Base-by-base conservation (phyloP, 345 rosid genomes). In the Citrus glauca region DNA sequence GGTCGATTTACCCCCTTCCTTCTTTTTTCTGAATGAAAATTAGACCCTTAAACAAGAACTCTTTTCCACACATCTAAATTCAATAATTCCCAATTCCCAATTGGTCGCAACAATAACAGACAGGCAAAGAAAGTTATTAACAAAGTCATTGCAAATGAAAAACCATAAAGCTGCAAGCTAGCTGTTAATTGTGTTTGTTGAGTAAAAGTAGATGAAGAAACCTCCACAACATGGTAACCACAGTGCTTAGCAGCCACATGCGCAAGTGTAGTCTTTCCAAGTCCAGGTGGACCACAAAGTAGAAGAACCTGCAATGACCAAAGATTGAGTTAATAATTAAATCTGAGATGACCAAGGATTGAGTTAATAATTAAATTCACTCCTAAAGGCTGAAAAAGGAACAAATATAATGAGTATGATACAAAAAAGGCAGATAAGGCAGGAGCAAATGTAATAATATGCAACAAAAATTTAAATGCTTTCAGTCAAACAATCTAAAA, bases 201-300 rank as follows among this genome's bases (percentile, higher is more conserved):
- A 79, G 75, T 76, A 85, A 81, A 64, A 77, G 75, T 25, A 56
- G 69, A n/a, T 16, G 35, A 79, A 71, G 83, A 76, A 79, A 96
- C 99, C 99, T 96, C 99, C 80, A 96, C 95, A 59, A 89, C 97
- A 40, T 88, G 92, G 80, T 94, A 96, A 80, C 99, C 99, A 83
- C 99, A 96, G 84, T 96, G 99, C 85, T 94, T 89, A 60, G 99
- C 98, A 86, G 97, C 97, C 70, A 94, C 90, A 82, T 94, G 98
- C 57, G 98, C 99, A 82, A 96, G 97, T 19, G 99, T 96, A 76
- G 99, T 96, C 91, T 96, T 96, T 73, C 99, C 99, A 85, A 96
- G 99, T 75, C 99, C 99, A 28, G 98, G 99, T 72, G 99, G 91
- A 69, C 99, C 98, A 82, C 99, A 94, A 66, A 94, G 98, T 81